Evolutionary conservation across 2,329 filamentous ascomycete species (phyloP), one percentile per base, ranked within the genome.

Genomic region (Nemania abortiva): DNA sequence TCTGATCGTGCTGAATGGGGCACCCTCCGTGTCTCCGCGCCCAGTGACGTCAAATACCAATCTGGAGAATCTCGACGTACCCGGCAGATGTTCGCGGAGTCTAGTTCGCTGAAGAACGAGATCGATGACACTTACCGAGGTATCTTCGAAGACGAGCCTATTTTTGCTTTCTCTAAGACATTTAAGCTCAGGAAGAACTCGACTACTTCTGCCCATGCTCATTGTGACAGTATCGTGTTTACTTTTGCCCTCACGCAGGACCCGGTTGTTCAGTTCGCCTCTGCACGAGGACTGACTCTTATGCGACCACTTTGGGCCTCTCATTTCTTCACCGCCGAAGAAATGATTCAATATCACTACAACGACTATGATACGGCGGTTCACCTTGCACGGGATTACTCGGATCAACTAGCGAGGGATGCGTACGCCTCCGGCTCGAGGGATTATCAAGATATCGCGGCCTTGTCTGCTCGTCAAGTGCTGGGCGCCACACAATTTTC

Each of bases 1-100:
- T 81, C 81, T 52, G 94, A 97, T 75, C 90, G 91, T 52, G 88
- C 91, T 0, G 93, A 97, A 86, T 97, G 94, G 94, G 94, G 94
- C 3, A 91, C 89, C 31, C 80, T 97, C 66, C 88, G 93, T 79
- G 93, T 97, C 77, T 91, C 91, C 24, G 93, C 86, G 1, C 92
- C 93, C 24, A 82, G 84, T 71, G 86, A 91, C 76, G 88, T 88
- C 20, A 84, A 87, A 29, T 90, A 95, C 77, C 89, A 95, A 80
- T 88, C 88, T 70, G 93, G 92, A 34, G 89, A 89, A 22, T 92
- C 93, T 6, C 85, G 84, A 2, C 70, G 84, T 9, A 82, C 96
- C 24, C 88, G 93, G 61, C 88, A 89, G 71, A 84, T 86, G 1
- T 97, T 97, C 79, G 88, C 93, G 0, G 84, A 85, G 66, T 90